These are phyloP conservation scores for Coemansia sp. DNA, from an alignment of 192 early-diverging fungal genomes.

Conservation along the genomic window DNA sequence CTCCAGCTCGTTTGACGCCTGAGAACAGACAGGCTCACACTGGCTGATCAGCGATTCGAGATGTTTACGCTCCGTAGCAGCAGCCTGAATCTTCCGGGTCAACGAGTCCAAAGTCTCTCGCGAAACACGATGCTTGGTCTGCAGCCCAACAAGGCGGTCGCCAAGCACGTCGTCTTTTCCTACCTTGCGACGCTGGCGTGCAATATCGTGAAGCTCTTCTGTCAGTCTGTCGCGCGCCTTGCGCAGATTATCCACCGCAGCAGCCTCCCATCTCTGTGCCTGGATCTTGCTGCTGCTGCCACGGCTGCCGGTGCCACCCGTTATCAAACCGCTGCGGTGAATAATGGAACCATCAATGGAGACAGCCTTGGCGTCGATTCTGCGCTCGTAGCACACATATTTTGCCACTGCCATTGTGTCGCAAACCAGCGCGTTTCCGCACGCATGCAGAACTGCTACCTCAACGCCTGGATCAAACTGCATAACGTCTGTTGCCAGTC, in stretches of 20 bases:
- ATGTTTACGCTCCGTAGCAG: conserved; percentile 61
- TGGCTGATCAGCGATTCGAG: conserved; percentile 44
- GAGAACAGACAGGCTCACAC: conserved; percentile 17
- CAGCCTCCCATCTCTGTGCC: conserved; percentile 82
- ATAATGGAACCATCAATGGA: conserved; percentile 92
- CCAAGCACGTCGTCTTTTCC: conserved; percentile 63
- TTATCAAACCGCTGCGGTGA: conserved; percentile 95
- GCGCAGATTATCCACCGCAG: conserved; percentile 77
- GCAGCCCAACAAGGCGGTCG: conserved; percentile 62
- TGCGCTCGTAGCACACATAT: conserved; percentile 79
- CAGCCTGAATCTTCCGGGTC: conserved; percentile 60
- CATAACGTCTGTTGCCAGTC: conserved; percentile 92
- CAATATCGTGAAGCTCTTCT: conserved; percentile 70
- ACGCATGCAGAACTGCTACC: conserved; percentile 83
- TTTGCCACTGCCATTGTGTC: conserved; percentile 84
- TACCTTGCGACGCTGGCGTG: conserved; percentile 67
- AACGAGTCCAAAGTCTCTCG: conserved; percentile 60
- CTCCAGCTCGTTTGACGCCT: conserved; percentile 51
- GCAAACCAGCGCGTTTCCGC: conserved; percentile 89
- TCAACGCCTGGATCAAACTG: conserved; percentile 78
- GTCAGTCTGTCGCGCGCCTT: conserved; percentile 69
- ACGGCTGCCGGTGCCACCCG: conserved; percentile 68
- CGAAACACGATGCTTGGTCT: conserved; percentile 60
- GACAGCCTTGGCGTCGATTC: conserved; percentile 86
- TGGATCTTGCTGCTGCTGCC: conserved; percentile 33